Base-by-base conservation (phyloP, 2,329 filamentous ascomycete species). In the Apiospora sp. region DNA sequence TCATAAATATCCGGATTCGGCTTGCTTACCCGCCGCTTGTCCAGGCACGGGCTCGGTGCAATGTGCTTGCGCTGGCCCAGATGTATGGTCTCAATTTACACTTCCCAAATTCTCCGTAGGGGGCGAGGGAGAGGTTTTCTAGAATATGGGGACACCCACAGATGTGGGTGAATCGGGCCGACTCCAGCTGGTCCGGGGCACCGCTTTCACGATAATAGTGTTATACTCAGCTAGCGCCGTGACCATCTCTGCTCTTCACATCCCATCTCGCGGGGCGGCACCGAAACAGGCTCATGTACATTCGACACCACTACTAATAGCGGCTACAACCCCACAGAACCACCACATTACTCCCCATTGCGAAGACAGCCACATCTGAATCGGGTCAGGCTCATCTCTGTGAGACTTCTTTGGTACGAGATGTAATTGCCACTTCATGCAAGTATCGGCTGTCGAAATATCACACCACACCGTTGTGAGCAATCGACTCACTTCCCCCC, bases 91-190 rank as follows among this genome's bases (percentile, higher is more conserved):
- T 51, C 27, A 22, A 22, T n/a, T 49, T n/a, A 22, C 51, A 6
- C 34, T 61, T 19, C 4, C 54, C 16, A 61, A 61, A 61, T 22
- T 61, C 54, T 61, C 54, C 54, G 54, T 61, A 61, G 30, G 27
- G 8, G 16, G 16, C 34, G 22, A 14, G 3, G 24, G 49, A 30
- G 13, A 14, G 13, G 30, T 34, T 37, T 61, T 61, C 54, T 12
- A 61, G 30, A 61, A 61, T 12, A 58, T 37, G 22, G 16, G 27
- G 27, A 30, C 27, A 22, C 13, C 19, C 5, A 34, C 27, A 61
- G 30, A 37, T 61, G 30, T 37, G 54, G 54, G 30, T 61, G 54
- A 61, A 61, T 61, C 30, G 54, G 54, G 7, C 30, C 54, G 54
- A 37, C 54, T 61, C 54, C 12, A 34, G 8, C 1, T 30, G 7